Percentiles rank a stretch among this genome's conserved stretches.
Evolutionary conservation across 2,329 filamentous ascomycete species (phyloP).

Genomic region (Fusarium sacchari): DNA sequence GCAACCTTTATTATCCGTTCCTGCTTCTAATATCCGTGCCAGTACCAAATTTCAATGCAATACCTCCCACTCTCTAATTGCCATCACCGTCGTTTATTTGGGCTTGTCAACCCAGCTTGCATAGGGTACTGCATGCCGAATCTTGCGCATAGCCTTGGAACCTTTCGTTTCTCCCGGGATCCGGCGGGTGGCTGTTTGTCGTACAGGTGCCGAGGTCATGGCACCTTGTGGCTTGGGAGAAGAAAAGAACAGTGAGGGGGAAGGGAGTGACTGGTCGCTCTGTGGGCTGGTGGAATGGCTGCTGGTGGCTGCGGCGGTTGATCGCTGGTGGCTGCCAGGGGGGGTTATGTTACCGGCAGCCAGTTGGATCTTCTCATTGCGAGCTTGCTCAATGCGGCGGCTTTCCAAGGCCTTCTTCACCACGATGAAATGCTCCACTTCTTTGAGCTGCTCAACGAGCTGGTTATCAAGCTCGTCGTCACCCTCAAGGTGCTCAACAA

Average conservation of each 20-base stretch:
- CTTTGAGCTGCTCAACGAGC: neutral
- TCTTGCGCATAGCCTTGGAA: neutral
- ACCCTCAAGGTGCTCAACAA: neutral
- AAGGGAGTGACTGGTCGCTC: rapidly evolving
- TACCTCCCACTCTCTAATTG: rapidly evolving
- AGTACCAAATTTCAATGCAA: rapidly evolving
- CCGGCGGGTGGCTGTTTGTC: neutral
- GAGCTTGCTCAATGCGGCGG: neutral
- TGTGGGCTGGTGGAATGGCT: neutral
- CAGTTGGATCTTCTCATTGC: too few species aligned
- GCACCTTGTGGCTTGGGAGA: neutral
- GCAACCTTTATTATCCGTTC: neutral
- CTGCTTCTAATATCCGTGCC: neutral
- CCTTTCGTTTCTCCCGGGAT: neutral
- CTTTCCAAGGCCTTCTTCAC: neutral
- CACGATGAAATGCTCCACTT: neutral
- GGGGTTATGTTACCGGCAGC: neutral
- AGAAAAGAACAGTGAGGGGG: neutral
- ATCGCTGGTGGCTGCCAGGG: too few species aligned
- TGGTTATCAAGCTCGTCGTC: neutral
- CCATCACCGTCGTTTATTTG: neutral
- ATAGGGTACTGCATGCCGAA: neutral
- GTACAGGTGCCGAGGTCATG: neutral
- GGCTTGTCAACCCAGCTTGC: neutral
- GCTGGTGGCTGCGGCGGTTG: too few species aligned